Evolutionary conservation across 1,284 basidiomycete genomes (phyloP).

Genomic region (Anthracocystis panici-leucophaei): DNA sequence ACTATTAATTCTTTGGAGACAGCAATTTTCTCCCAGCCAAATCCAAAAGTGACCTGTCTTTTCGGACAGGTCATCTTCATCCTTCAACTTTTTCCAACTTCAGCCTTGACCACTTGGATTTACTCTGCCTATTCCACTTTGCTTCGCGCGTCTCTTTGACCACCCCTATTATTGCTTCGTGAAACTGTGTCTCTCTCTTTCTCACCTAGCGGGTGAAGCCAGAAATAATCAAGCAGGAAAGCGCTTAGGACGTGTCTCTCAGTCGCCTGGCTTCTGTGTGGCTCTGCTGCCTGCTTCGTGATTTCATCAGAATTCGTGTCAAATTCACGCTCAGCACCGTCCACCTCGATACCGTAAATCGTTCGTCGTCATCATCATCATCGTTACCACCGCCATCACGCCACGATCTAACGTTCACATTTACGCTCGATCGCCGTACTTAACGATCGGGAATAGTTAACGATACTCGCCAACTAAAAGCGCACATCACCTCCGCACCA

Average conservation of each 20-base stretch:
- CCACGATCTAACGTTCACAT: neutral
- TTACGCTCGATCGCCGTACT: neutral
- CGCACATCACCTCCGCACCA: neutral
- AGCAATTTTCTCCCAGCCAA: too few relatives aligned
- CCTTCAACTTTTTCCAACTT: too few relatives aligned
- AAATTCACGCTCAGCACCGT: conserved; percentile 37
- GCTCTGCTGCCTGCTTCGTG: neutral
- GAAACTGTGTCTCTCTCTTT: neutral
- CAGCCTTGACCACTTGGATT: too few relatives aligned
- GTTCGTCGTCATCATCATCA: conserved; percentile 7
- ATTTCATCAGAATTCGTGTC: conserved; percentile 9
- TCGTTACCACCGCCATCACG: conserved; percentile 9
- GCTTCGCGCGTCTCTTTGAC: too few relatives aligned
- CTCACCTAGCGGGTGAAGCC: neutral
- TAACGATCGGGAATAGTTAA: neutral
- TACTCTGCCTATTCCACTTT: too few relatives aligned
- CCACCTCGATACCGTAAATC: neutral
- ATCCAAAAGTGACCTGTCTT: too few relatives aligned
- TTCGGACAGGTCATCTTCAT: too few relatives aligned
- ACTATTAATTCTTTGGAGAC: too few relatives aligned
- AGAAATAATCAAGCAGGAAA: neutral
- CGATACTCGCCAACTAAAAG: neutral
- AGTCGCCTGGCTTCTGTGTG: too few relatives aligned
- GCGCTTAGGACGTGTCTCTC: conserved; percentile 11
- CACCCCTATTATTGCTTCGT: too few relatives aligned